Base-by-base conservation (phyloP, 805 yeast genomes). In the Starmera amethionina region DNA sequence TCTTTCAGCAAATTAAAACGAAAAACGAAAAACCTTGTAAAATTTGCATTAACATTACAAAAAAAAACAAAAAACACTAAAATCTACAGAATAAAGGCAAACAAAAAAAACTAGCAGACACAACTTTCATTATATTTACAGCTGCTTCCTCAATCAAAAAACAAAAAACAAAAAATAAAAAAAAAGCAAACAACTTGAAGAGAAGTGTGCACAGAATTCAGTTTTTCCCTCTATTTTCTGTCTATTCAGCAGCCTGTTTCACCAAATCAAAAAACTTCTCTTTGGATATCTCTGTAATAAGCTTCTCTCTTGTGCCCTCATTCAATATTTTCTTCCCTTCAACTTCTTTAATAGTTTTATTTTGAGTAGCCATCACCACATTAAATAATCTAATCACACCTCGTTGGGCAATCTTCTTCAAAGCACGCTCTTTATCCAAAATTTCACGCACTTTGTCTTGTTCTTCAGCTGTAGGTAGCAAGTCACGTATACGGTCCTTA, bases 221-320 rank as follows among this genome's bases (percentile, higher is more conserved):
- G n/a, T n/a, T n/a, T n/a, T n/a, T n/a, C n/a, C n/a, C n/a, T n/a
- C n/a, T n/a, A n/a, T n/a, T n/a, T n/a, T n/a, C n/a, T n/a, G n/a
- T 22, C 27, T 43, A 36, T 19, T 74, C 72, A 40, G 83, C 89
- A 3, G 88, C 88, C 34, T 82, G 82, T 59, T 79, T 82, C 31
- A 89, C 93, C 59, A 89, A 68, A 60, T 88, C 96, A 60, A 89
- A 72, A 55, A 89, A 89, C 58, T 78, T 84, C 56, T 88, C 95
- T 59, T 89, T 90, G 5, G 95, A 82, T 40, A 89, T 72, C 51
- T 88, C 96, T 34, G 77, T 80, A 50, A 80, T 71, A 44, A 80
- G 58, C 44, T 78, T 75, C 48, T 81, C 81, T 49, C 72, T 66
- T 58, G 70, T 73, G 15, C 62, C 64, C 41, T 54, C 59, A 19